Conservation (phyloP, 2,329 filamentous ascomycete species). For the Neurospora sp. region DNA sequence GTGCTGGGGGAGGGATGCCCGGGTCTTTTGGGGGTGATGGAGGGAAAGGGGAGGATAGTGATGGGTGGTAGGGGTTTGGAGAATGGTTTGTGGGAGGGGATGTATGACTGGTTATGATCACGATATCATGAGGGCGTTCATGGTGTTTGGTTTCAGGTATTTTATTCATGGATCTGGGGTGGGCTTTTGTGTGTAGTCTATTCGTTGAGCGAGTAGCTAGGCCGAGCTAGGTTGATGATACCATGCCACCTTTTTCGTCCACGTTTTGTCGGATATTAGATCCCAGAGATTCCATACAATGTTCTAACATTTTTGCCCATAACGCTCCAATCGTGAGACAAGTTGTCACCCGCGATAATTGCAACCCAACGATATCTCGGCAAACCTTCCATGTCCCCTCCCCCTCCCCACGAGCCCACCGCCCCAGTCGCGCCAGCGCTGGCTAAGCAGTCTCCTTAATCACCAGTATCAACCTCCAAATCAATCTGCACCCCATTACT, state of each 20-base stretch:
- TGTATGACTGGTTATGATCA: background rate
- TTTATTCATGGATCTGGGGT: background rate
- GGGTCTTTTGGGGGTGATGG: background rate
- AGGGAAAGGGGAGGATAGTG: background rate
- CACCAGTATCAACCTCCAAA: slow-evolving; percentile 51
- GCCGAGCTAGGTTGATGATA: background rate
- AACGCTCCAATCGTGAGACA: no score
- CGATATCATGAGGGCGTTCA: background rate
- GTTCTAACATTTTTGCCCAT: background rate
- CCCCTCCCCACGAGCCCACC: no score
- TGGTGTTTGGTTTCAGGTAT: background rate
- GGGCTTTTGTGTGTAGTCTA: background rate
- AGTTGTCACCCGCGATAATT: no score
- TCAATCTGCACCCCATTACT: slow-evolving; percentile 73
- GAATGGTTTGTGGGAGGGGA: background rate
- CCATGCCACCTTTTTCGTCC: background rate
- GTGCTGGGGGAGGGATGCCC: background rate
- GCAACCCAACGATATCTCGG: no score
- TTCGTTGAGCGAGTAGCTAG: background rate
- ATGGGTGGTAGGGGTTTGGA: background rate
- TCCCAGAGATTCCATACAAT: background rate
- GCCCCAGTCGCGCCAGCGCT: no score
- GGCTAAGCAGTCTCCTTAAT: slow-evolving; percentile 27
- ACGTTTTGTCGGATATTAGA: background rate
- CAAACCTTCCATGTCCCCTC: no score